These are phyloP conservation scores for Xylaria sp. DNA, from an alignment of 2,329 filamentous ascomycete species.

Conservation along the genomic window DNA sequence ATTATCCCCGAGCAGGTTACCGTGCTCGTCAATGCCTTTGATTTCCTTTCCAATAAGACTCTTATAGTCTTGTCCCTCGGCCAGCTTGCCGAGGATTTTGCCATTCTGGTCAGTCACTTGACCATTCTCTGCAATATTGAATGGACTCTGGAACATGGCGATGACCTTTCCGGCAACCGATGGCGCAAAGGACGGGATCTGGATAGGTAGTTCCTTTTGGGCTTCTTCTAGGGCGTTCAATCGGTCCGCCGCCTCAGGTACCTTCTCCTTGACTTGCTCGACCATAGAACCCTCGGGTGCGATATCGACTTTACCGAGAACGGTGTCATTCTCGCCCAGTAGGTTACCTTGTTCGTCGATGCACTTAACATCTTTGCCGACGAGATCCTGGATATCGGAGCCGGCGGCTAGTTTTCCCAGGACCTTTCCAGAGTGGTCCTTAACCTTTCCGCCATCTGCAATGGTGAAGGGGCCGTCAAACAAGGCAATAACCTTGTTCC, in stretches of 20 bases:
- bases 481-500: conserved; percentile 55
- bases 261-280: conserved; percentile 45
- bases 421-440: conserved; percentile 66
- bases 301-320: conserved; percentile 69
- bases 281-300: conserved; percentile 56
- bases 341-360: conserved; percentile 72
- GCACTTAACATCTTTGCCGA: conserved; percentile 72
- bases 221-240: conserved; percentile 57
- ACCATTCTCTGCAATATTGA: conserved; percentile 58
- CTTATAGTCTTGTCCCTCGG: conserved; percentile 47
- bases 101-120: conserved; percentile 60
- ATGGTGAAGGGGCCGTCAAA: conserved; percentile 62
- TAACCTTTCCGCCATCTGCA: conserved; percentile 66
- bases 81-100: conserved; percentile 50
- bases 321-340: conserved; percentile 70
- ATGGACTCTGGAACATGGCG: conserved; percentile 49
- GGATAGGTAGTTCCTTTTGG: conserved; percentile 38
- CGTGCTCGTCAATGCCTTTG: conserved; percentile 73
- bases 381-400: conserved; percentile 52
- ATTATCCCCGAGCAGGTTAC: conserved; percentile 73
- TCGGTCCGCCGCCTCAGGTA: conserved; percentile 49
- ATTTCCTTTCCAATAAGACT: conserved; percentile 66
- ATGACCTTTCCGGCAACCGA: conserved; percentile 49
- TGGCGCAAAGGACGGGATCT: conserved; percentile 49
- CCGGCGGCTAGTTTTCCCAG: conserved; percentile 57